These are phyloP conservation scores for Suillus sp. DNA, from an alignment of 768 basidiomycete genomes.

Conservation along the genomic window DNA sequence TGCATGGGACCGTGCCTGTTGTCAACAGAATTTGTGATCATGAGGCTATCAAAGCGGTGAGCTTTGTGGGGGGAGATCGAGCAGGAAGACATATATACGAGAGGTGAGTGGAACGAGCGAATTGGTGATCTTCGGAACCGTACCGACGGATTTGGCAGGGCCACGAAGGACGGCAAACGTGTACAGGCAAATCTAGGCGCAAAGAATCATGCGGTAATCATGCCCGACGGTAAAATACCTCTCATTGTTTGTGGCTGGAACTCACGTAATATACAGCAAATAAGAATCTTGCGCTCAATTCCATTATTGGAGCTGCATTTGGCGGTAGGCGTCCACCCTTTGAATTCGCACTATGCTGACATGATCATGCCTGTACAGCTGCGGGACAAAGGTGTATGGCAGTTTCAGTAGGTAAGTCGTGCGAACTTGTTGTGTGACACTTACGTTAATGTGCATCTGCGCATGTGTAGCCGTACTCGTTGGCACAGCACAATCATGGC, in stretches of 20 bases:
- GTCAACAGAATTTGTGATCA: slow-evolving; percentile 96
- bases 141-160: slow-evolving; percentile 45
- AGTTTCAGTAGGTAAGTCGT: slow-evolving; percentile 75
- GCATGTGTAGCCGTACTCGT: slow-evolving; percentile 66
- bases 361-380: slow-evolving; percentile 45
- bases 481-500: slow-evolving; percentile 76
- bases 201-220: slow-evolving; percentile 92
- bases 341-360: slow-evolving; percentile 23
- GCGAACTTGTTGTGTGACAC: background rate
- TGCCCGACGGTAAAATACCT: slow-evolving; percentile 79
- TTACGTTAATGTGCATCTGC: slow-evolving; percentile 3
- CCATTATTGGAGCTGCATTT: slow-evolving; percentile 91
- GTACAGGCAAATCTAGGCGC: slow-evolving; percentile 93
- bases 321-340: slow-evolving; percentile 54
- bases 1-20: slow-evolving; percentile 87
- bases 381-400: slow-evolving; percentile 99
- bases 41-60: slow-evolving; percentile 89
- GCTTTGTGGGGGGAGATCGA: slow-evolving; percentile 92
- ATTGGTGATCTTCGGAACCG: slow-evolving; percentile 9
- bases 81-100: slow-evolving; percentile 96
- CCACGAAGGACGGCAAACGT: slow-evolving; percentile 84
- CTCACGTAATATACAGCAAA: slow-evolving; percentile 57
- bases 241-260: background rate
- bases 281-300: slow-evolving; percentile 89
- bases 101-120: slow-evolving; percentile 44